Conservation (phyloP, 2,329 filamentous ascomycete genomes). For the Pseudomassariella vexata region DNA sequence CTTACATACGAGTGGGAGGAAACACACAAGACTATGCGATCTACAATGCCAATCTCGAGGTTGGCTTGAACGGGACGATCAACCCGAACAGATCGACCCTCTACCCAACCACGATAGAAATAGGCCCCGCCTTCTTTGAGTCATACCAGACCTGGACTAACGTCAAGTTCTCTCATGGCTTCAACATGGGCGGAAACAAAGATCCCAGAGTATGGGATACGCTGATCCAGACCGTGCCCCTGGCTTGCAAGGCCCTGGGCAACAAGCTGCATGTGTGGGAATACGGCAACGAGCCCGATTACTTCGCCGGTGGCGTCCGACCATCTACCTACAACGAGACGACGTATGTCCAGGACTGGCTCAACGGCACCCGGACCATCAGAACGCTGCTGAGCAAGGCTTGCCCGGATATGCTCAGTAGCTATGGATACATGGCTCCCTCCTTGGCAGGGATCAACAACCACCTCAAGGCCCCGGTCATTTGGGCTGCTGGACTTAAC, state of each 20-base stretch:
- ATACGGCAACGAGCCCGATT: constrained; percentile 60
- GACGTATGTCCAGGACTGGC: constrained; percentile 52
- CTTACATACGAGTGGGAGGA: constrained; percentile 58
- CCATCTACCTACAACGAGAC: constrained; percentile 46
- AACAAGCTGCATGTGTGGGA: constrained; percentile 51
- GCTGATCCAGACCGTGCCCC: constrained; percentile 46
- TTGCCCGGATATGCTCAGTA: constrained; percentile 42
- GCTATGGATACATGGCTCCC: constrained; percentile 50
- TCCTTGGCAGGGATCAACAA: constrained; percentile 50
- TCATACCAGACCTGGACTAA: constrained; percentile 53
- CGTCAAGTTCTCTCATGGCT: constrained; percentile 54
- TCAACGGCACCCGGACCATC: constrained; percentile 47
- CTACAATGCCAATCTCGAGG: constrained; percentile 46
- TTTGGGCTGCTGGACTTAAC: constrained; percentile 50
- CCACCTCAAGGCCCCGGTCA: constrained; percentile 40
- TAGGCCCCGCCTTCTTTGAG: constrained; percentile 58
- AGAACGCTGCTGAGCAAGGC: constrained; percentile 33
- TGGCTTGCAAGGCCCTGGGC: constrained; percentile 51
- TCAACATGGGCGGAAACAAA: constrained; percentile 52
- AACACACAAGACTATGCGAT: constrained; percentile 63
- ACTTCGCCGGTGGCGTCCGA: constrained; percentile 48
- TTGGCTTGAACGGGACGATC: constrained; percentile 46
- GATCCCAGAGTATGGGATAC: constrained; percentile 41
- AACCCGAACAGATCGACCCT: constrained; percentile 44
- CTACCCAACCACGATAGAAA: constrained; percentile 55